phyloP scores from a whole-genome alignment of 306 rosid species.

The Cucurbita pepo region DNA sequence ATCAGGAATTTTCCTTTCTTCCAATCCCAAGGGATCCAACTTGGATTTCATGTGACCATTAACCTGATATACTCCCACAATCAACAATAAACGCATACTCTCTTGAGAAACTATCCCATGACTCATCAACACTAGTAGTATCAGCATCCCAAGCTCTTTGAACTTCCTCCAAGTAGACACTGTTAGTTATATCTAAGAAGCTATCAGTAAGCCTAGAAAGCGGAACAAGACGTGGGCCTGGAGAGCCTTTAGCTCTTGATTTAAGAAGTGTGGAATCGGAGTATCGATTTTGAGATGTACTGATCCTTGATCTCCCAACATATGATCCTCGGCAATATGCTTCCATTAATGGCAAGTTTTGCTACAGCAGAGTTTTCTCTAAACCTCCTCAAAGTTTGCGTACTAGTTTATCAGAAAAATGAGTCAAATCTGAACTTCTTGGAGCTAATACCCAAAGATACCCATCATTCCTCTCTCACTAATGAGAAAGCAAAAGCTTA shows the following conservation, averaged over 20 bases:
- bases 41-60: slow-evolving; percentile 84
- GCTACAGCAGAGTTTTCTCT: slow-evolving; percentile 61
- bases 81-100: slow-evolving; percentile 81
- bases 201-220: slow-evolving; percentile 77
- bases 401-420: neutral
- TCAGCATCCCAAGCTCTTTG: slow-evolving; percentile 98
- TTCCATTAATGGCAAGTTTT: slow-evolving; percentile 43
- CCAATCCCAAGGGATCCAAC: slow-evolving; percentile 73
- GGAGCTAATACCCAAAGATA: neutral
- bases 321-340: slow-evolving; percentile 39
- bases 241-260: slow-evolving; percentile 51
- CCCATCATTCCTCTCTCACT: neutral
- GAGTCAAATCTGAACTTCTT: neutral
- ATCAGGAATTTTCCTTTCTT: slow-evolving; percentile 40
- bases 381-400: slow-evolving; percentile 55
- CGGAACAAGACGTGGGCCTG: slow-evolving; percentile 67
- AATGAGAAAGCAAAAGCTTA: neutral
- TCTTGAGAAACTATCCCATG: slow-evolving; percentile 98
- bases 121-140: slow-evolving; percentile 83
- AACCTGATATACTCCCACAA: slow-evolving; percentile 90
- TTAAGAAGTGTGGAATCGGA: slow-evolving; percentile 45
- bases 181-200: slow-evolving; percentile 86
- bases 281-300: slow-evolving; percentile 31
- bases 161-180: slow-evolving; percentile 87
- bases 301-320: slow-evolving; percentile 32